Evolutionary conservation across 2,329 filamentous ascomycete genomes (phyloP), one percentile per base, ranked within the genome.

Genomic region (Cladophialophora yegresii): DNA sequence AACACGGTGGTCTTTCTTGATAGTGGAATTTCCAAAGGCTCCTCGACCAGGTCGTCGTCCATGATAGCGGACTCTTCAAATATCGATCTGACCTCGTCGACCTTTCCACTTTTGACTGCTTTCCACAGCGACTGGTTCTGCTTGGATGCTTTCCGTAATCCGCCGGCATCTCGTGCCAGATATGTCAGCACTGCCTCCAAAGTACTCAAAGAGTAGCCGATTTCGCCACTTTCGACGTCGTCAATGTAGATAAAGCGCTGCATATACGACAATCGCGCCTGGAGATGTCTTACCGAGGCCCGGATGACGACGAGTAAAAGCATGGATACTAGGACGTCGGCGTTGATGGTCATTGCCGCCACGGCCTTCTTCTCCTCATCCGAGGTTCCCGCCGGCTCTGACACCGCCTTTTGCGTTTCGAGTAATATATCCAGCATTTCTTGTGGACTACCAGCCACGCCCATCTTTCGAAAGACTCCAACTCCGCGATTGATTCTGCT

Each of bases 171-270:
- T 66, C 88, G 85, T 8, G 88, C 85, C 2, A 99, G 84, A 74
- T 99, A 98, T 1, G 91, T 88, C 36, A 99, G 78, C 0, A 99
- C 95, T 6, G 92, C 95, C 76, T 99, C 95, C 65, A 98, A 91
- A 0, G 95, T 99, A 76, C 93, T 98, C 57, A 99, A 78, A 0
- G 93, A 93, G 76, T 99, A 99, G 8, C 95, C 95, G 82, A 96
- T 89, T 78, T 99, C 95, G 55, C 95, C 95, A 66, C 88, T 96
- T 70, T 99, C 95, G 8, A 99, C 92, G 77, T 99, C 95, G 71
- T 98, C 95, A 57, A 96, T 93, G 77, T 96, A 99, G 70, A 97
- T 95, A 74, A 97, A 99, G 73, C 96, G 92, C 50, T 93, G 90
- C 83, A 98, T 96, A 75, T 98, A 99, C n/a, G 90, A 83, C 54